phyloP scores from a whole-genome alignment of 805 yeast genomes.

The Ascoidea asiatica region DNA sequence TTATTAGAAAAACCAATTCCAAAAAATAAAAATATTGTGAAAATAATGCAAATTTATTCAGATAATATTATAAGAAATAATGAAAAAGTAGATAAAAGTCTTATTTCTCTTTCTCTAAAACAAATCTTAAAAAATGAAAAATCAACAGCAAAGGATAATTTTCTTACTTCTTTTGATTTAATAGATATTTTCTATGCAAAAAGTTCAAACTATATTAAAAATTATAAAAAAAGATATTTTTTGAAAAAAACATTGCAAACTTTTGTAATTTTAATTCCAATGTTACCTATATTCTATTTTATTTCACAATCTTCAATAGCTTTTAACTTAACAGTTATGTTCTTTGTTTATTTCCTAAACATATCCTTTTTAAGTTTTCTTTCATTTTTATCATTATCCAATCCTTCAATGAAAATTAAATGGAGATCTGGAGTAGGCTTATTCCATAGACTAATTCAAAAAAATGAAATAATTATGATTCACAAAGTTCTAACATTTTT shows the following conservation, averaged over 20 bases:
- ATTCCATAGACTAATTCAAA: conserved; percentile 17
- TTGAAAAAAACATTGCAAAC: neutral
- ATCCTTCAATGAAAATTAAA: conserved; percentile 7
- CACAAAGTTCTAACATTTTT: conserved; percentile 24
- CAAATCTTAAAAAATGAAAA: neutral
- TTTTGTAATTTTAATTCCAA: neutral
- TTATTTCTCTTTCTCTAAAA: neutral
- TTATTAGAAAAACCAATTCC: too few relatives aligned
- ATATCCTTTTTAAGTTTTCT: neutral
- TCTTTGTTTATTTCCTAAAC: neutral
- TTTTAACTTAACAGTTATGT: neutral
- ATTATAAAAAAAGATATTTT: too few relatives aligned
- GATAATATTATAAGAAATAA: too few relatives aligned
- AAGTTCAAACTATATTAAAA: neutral
- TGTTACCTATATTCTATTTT: neutral
- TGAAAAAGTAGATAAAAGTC: too few relatives aligned
- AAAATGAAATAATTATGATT: conserved; percentile 19
- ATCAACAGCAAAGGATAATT: neutral
- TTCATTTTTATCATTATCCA: conserved; percentile 6
- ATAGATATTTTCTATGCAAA: neutral
- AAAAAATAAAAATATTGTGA: too few relatives aligned
- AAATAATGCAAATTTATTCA: too few relatives aligned
- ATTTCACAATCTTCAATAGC: neutral
- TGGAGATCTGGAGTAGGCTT: conserved; percentile 23
- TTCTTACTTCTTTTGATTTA: neutral